phyloP scores from a whole-genome alignment of 2,329 filamentous ascomycete genomes.

The Epichloe bromicola region DNA sequence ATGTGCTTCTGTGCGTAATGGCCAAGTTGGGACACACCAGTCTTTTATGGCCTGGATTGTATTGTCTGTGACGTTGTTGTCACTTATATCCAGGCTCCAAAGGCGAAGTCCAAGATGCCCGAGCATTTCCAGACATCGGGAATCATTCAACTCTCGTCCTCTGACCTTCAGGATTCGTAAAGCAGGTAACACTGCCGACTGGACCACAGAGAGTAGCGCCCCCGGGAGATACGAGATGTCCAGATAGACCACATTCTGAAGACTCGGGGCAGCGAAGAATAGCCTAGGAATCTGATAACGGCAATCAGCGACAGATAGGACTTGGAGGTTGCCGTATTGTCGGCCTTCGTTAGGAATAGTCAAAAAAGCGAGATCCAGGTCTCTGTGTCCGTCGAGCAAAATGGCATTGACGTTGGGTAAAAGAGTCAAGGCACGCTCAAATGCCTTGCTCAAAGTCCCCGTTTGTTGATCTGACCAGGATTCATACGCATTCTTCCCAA shows the following conservation, averaged over 20 bases:
- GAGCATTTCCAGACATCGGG: conserved; percentile 15
- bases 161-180: conserved; percentile 40
- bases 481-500: conserved; percentile 26
- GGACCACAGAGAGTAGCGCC: conserved; percentile 25
- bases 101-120: conserved; percentile 26
- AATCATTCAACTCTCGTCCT: conserved; percentile 33
- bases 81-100: conserved; percentile 44
- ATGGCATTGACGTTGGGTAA: conserved; percentile 34
- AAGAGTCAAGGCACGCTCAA: conserved; percentile 23
- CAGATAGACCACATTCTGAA: conserved; percentile 34
- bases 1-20: conserved; percentile 23
- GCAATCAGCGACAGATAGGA: conserved; percentile 34
- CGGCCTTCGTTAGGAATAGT: conserved; percentile 8
- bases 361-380: conserved; percentile 29
- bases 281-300: conserved; percentile 24
- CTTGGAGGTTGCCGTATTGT: conserved; percentile 9
- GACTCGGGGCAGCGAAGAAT: conserved; percentile 25
- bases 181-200: conserved; percentile 25
- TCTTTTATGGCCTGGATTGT: conserved; percentile 19
- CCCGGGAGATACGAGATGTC: conserved; percentile 38
- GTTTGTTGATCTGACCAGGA: conserved; percentile 28
- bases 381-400: conserved; percentile 33
- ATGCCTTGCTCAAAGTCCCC: conserved; percentile 21
- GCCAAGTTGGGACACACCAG: conserved; percentile 19
- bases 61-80: conserved; percentile 38